Percentiles rank a stretch among this genome's conserved stretches.
phyloP scores from a whole-genome alignment of 768 basidiomycete species.

The Austroboletus eburneus region DNA sequence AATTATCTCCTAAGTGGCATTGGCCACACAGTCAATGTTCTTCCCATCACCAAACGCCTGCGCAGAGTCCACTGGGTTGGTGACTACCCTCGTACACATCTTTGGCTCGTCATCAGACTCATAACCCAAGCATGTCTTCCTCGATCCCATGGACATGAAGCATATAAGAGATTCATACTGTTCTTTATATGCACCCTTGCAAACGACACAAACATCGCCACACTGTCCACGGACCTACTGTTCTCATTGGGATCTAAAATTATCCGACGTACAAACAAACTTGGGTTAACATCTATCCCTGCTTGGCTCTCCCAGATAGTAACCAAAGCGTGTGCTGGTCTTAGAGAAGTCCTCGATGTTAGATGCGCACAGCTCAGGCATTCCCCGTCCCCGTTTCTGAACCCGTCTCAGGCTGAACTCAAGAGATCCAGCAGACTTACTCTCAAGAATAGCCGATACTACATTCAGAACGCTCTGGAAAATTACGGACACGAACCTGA shows the following conservation, averaged over 20 bases:
- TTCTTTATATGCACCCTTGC: constrained; percentile 19
- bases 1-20: neutral
- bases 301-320: constrained; percentile 36
- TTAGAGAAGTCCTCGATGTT: constrained; percentile 20
- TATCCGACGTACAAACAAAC: neutral
- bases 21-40: neutral
- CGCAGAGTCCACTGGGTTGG: neutral
- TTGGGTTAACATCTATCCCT: constrained; percentile 12
- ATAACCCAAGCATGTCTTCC: constrained; percentile 36
- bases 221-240: neutral
- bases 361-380: constrained; percentile 31
- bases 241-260: neutral
- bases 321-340: constrained; percentile 25
- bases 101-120: constrained; percentile 46
- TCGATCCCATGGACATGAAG: constrained; percentile 1
- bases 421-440: constrained; percentile 30
- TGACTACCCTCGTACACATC: neutral
- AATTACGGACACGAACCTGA: neutral
- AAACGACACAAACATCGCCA: neutral
- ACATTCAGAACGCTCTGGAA: constrained; percentile 22
- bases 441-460: constrained; percentile 27
- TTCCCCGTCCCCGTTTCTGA: constrained; percentile 13
- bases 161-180: constrained; percentile 29
- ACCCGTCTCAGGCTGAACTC: constrained; percentile 2
- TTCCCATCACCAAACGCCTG: neutral